Conservation (phyloP, 768 basidiomycete genomes). For the Serendipita indica region DNA sequence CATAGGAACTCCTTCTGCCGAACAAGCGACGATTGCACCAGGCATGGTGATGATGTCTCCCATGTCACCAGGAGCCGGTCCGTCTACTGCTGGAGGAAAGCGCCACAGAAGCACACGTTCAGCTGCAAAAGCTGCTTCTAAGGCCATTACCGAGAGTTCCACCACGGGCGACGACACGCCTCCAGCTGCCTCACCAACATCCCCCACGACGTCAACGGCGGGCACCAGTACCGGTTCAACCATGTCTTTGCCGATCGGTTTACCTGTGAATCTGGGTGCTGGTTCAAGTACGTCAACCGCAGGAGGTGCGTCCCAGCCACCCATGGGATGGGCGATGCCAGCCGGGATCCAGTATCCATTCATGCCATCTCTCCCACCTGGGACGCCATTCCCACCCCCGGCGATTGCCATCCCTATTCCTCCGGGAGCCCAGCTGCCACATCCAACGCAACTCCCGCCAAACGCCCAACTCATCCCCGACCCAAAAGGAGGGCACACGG, state of each 20-base stretch:
- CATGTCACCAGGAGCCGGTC: too few species aligned
- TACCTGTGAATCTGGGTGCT: not conserved
- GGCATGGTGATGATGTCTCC: too few species aligned
- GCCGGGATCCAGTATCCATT: constrained; percentile 1
- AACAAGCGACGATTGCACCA: too few species aligned
- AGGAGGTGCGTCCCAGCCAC: not conserved
- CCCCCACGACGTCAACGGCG: too few species aligned
- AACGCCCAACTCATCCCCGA: constrained; percentile 6
- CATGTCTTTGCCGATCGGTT: not conserved
- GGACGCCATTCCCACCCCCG: not conserved
- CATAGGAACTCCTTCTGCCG: too few species aligned
- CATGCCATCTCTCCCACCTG: not conserved
- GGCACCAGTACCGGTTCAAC: not conserved
- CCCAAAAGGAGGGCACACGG: not conserved
- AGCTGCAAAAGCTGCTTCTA: not conserved
- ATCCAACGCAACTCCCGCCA: constrained; percentile 2
- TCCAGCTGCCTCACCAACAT: not conserved
- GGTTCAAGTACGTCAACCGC: not conserved
- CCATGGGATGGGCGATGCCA: not conserved
- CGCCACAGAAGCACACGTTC: not conserved
- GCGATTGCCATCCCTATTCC: constrained; percentile 5
- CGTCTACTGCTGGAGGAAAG: too few species aligned
- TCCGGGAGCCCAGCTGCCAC: not conserved
- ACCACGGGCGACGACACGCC: not conserved
- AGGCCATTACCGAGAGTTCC: not conserved